Base-by-base conservation (phyloP, 441 rosid species). In the Brassica balearica region DNA sequence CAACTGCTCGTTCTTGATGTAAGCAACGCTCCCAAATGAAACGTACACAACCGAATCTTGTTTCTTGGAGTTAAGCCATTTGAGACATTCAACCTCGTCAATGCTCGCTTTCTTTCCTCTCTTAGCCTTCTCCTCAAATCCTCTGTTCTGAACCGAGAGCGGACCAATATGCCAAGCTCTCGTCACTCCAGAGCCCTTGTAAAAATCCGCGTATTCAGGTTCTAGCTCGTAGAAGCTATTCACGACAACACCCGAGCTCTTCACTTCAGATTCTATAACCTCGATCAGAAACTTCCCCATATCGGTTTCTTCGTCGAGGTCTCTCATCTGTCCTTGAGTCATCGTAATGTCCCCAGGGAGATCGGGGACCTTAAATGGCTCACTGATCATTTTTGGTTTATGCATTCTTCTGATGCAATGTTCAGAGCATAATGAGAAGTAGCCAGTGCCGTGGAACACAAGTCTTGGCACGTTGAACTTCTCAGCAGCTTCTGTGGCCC, bases 401-500 rank as follows among this genome's bases (percentile, higher is more conserved):
- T 46, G 53, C 15, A 12, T 29, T 29, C 34, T 1, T 46, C 15
- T 46, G 53, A 46, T 46, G 53, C 53, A 46, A 46, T 46, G 53
- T 46, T 46, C 53, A 46, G 53, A 46, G 53, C 53, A 46, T 46
- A 46, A 46, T 11, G 53, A 46, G 53, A 46, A 46, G 6, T 46
- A 46, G 53, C 53, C 53, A 46, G 53, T 46, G 14, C 53, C 53
- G 53, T 46, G 53, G 53, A 46, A 46, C 53, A 46, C 53, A 46
- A 46, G 53, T 46, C 53, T 12, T 46, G 53, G 53, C 53, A 46
- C 53, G 3, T 46, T 12, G 53, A 46, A 46, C 53, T 46, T 46
- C 53, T 46, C 53, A 46, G 53, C 53, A 46, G 53, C 14, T 46
- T 46, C 53, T 3, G 53, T 46, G 4, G 53, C 53, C 53, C 53